These are phyloP conservation scores for Coemansia sp. DNA, from an alignment of 192 early-diverging fungal genomes.

Conservation along the genomic window DNA sequence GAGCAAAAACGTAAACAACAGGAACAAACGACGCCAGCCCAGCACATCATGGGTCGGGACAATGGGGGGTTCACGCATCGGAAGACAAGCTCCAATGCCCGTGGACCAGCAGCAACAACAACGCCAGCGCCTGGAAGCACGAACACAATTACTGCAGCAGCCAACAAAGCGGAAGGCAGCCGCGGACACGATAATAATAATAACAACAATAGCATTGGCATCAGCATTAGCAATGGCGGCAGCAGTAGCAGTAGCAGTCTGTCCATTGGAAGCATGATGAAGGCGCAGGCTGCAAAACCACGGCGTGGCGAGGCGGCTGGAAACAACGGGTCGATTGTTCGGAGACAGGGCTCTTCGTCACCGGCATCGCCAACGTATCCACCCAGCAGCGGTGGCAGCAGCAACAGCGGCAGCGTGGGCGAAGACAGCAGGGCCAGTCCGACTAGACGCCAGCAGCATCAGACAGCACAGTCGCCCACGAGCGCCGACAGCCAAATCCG, in stretches of 20 bases:
- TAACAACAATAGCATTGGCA: background rate
- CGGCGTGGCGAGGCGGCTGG: slow-evolving; percentile 11
- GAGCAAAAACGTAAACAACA: slow-evolving; percentile 14
- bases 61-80: slow-evolving; percentile 6
- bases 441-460: background rate
- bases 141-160: background rate
- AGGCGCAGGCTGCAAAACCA: slow-evolving; percentile 16
- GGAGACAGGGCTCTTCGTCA: slow-evolving; percentile 17
- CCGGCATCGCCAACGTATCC: slow-evolving; percentile 7
- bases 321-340: slow-evolving; percentile 6
- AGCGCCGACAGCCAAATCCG: slow-evolving; percentile 36
- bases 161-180: background rate
- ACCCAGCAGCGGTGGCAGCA: background rate
- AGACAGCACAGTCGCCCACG: slow-evolving; percentile 13
- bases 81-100: slow-evolving; percentile 15
- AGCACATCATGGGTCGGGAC: background rate
- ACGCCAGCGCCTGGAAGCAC: background rate
- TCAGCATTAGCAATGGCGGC: background rate
- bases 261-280: slow-evolving; percentile 43
- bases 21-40: background rate
- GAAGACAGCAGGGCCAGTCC: slow-evolving; percentile 5
- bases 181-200: slow-evolving; percentile 5
- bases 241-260: slow-evolving; percentile 18
- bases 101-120: background rate
- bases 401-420: background rate